These are phyloP conservation scores for Sinapis alba DNA, from an alignment of 441 rosid genomes.

Conservation along the genomic window DNA sequence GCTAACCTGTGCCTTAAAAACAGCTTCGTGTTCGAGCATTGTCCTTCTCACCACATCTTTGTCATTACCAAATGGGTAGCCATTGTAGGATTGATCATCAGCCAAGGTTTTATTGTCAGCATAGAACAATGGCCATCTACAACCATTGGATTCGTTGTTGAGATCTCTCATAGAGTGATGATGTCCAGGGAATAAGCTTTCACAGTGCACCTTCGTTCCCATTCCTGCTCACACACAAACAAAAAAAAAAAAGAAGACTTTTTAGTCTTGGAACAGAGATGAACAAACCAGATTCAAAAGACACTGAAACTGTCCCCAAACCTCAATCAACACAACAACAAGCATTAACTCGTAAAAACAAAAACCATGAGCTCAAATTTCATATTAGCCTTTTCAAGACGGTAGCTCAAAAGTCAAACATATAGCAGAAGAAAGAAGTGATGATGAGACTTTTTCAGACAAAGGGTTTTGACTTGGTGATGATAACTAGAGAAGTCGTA, in stretches of 20 bases:
- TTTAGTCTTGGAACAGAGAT: conserved; percentile 9
- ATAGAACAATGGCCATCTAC: conserved; percentile 71
- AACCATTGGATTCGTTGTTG: conserved; percentile 75
- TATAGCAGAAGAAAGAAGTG: neutral
- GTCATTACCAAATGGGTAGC: no score
- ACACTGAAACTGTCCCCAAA: conserved; percentile 6
- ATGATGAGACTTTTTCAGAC: neutral
- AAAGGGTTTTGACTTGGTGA: conserved; percentile 34
- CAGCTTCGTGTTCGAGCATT: conserved; percentile 89
- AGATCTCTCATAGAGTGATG: conserved; percentile 86
- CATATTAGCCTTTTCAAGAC: neutral
- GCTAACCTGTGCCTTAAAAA: conserved; percentile 82
- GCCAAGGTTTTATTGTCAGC: conserved; percentile 57
- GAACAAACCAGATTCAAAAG: conserved; percentile 5
- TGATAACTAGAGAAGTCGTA: conserved; percentile 24
- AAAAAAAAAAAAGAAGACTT: conserved; percentile 20
- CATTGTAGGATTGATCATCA: conserved; percentile 66
- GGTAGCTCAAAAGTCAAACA: conserved; percentile 28
- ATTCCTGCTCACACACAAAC: conserved; percentile 52
- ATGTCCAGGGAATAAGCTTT: conserved; percentile 67
- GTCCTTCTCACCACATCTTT: conserved; percentile 72
- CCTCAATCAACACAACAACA: conserved; percentile 1
- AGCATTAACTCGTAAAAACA: neutral
- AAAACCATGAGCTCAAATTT: conserved; percentile 13
- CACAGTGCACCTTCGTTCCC: conserved; percentile 86